Percentiles rank a stretch among this genome's conserved stretches.
Evolutionary conservation across 768 basidiomycete genomes (phyloP).

Genomic region (Phaffia australis): DNA sequence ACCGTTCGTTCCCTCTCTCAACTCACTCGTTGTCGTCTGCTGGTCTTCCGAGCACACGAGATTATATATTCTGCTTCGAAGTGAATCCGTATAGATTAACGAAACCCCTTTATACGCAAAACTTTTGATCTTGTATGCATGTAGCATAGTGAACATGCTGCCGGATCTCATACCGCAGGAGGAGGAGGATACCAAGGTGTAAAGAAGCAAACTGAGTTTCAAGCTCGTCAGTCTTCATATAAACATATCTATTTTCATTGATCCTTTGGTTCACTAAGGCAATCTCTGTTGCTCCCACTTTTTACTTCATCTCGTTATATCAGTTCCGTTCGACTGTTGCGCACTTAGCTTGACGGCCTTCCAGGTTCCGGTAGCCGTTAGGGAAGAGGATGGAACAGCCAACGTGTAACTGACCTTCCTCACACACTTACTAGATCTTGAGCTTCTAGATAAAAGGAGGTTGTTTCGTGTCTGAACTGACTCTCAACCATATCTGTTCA

Average conservation of each 20-base stretch:
- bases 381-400: slow-evolving; percentile 69
- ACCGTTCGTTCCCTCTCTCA: slow-evolving; percentile 25
- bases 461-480: slow-evolving; percentile 1
- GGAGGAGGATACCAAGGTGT: slow-evolving; percentile 33
- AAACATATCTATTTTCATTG: slow-evolving; percentile 30
- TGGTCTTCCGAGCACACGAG: slow-evolving; percentile 5
- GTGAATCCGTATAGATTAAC: not conserved
- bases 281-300: not conserved
- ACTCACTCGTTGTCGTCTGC: not conserved
- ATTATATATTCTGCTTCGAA: not conserved
- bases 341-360: slow-evolving; percentile 85
- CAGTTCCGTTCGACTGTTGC: slow-evolving; percentile 55
- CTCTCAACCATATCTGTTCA: not conserved
- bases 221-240: slow-evolving; percentile 22
- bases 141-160: slow-evolving; percentile 33
- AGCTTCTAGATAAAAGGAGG: not conserved
- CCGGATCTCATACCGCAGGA: slow-evolving; percentile 33
- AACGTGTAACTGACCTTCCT: slow-evolving; percentile 61
- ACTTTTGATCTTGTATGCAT: not conserved
- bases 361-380: slow-evolving; percentile 72
- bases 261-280: slow-evolving; percentile 23
- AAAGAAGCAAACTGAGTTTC: slow-evolving; percentile 33
- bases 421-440: slow-evolving; percentile 23
- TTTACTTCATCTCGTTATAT: not conserved
- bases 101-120: not conserved